phyloP scores from a whole-genome alignment of 2,329 filamentous ascomycete species.

The Chlorencoelia australis region DNA sequence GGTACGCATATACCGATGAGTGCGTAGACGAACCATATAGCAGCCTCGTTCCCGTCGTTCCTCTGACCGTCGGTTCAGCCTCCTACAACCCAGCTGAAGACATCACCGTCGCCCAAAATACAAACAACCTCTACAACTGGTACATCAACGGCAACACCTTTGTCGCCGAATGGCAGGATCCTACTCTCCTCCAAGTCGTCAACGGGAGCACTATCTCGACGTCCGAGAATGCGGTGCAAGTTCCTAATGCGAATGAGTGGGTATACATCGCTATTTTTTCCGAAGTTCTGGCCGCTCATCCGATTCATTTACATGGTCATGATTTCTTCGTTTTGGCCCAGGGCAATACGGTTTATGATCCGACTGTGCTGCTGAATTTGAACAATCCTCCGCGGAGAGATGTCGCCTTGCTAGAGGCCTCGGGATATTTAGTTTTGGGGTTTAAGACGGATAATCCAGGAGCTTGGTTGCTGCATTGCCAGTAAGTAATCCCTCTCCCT shows the following conservation, averaged over 20 bases:
- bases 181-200: constrained; percentile 31
- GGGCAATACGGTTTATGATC: constrained; percentile 31
- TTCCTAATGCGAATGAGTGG: constrained; percentile 23
- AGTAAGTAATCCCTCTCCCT: too few relatives aligned
- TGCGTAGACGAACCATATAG: constrained; percentile 25
- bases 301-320: constrained; percentile 40
- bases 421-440: constrained; percentile 14
- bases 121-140: constrained; percentile 34
- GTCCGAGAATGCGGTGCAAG: constrained; percentile 16
- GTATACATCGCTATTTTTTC: constrained; percentile 24
- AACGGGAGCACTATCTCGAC: constrained; percentile 18
- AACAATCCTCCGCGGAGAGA: constrained; percentile 42
- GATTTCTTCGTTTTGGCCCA: constrained; percentile 35
- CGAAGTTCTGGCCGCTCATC: constrained; percentile 16
- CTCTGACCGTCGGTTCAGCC: constrained; percentile 9
- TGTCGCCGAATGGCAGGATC: constrained; percentile 36
- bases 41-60: constrained; percentile 21
- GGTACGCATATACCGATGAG: constrained; percentile 17
- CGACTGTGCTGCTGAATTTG: constrained; percentile 20
- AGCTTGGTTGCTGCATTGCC: constrained; percentile 19
- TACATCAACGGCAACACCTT: constrained; percentile 38
- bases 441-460: constrained; percentile 18
- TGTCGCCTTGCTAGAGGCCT: constrained; percentile 33
- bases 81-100: constrained; percentile 9
- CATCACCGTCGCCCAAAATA: constrained; percentile 17